These are phyloP conservation scores for Phyllosticta paracitricarpa DNA, from an alignment of 2,329 filamentous ascomycete genomes.

Conservation along the genomic window DNA sequence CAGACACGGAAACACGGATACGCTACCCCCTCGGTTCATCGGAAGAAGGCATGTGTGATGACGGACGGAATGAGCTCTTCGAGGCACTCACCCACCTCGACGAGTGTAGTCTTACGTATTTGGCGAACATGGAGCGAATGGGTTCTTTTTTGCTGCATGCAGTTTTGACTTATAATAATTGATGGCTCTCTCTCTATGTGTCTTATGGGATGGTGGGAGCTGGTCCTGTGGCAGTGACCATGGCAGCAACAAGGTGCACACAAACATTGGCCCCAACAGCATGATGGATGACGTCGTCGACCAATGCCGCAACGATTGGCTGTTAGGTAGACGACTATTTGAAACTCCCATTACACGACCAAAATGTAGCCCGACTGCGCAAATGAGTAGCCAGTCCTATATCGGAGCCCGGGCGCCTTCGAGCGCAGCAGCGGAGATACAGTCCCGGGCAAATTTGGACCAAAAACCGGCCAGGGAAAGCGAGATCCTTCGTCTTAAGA, in stretches of 20 bases:
- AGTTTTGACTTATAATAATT: slow-evolving; percentile 11
- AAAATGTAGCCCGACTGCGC: background rate
- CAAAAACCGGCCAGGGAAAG: background rate
- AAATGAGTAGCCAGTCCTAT: background rate
- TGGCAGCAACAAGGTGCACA: background rate
- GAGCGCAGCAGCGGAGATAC: background rate
- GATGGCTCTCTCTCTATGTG: slow-evolving; percentile 4
- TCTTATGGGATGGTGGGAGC: background rate
- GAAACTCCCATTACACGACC: background rate
- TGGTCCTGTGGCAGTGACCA: background rate
- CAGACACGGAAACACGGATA: slow-evolving; percentile 2
- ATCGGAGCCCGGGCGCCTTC: background rate
- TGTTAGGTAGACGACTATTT: background rate
- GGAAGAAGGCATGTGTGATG: slow-evolving; percentile 9
- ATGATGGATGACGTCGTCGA: background rate
- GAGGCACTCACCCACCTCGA: slow-evolving; percentile 1
- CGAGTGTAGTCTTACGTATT: slow-evolving; percentile 11
- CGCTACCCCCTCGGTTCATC: slow-evolving; percentile 1
- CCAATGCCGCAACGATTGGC: background rate
- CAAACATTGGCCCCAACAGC: background rate
- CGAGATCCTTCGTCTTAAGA: background rate
- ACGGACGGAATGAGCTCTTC: slow-evolving; percentile 7
- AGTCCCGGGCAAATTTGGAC: background rate
- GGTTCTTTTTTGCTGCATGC: slow-evolving; percentile 11
- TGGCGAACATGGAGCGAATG: slow-evolving; percentile 11